Percentiles rank a stretch among this genome's conserved stretches.
Evolutionary conservation across 305 asterid species (phyloP).

Genomic region (Salvia sclarea): DNA sequence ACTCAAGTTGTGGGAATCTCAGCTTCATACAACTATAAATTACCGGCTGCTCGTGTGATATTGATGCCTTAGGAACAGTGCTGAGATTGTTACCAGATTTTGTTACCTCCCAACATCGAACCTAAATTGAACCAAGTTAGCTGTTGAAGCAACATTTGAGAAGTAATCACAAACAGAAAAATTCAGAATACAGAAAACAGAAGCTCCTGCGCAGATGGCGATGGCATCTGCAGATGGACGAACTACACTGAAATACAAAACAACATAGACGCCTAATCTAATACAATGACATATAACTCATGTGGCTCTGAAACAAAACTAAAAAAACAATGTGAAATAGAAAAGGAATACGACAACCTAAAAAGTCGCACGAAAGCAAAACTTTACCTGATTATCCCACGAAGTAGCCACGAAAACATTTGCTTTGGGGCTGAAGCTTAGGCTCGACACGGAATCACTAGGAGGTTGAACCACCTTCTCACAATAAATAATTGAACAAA

Average conservation of each 20-base stretch:
- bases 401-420: constrained; percentile 44
- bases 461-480: constrained; percentile 43
- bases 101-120: constrained; percentile 56
- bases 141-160: too few species aligned
- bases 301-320: neutral
- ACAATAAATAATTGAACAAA: neutral
- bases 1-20: neutral
- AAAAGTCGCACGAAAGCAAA: too few species aligned
- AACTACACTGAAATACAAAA: neutral
- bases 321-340: neutral
- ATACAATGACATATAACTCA: neutral
- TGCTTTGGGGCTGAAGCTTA: constrained; percentile 43
- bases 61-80: constrained; percentile 52
- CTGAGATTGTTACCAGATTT: constrained; percentile 40
- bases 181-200: neutral
- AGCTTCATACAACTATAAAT: neutral
- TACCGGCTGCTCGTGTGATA: constrained; percentile 57
- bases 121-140: too few species aligned
- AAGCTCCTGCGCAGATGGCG: neutral
- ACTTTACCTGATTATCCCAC: constrained; percentile 48
- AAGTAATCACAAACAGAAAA: constrained; percentile 3
- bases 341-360: too few species aligned
- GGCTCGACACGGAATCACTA: constrained; percentile 40
- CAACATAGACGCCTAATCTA: neutral
- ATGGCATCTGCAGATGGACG: neutral